Evolutionary conservation across 139 green algal genomes (phyloP), one percentile per base, ranked within the genome.

Genomic region (Limnomonas spitsbergensis): DNA sequence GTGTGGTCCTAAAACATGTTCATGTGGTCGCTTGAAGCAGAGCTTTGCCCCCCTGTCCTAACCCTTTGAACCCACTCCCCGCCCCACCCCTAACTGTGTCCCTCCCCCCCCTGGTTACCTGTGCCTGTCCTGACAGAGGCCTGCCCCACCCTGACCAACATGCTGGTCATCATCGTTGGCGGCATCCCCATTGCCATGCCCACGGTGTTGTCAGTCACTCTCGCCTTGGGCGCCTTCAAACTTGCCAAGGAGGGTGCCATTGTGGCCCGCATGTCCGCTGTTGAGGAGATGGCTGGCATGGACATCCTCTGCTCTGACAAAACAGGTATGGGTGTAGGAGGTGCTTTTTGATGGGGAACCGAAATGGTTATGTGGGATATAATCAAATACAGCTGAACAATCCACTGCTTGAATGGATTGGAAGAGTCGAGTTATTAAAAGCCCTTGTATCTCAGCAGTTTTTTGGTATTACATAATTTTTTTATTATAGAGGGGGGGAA

Each of bases 111-210:
- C 24, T 32, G 27, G 7, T 37, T 7, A 1, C 2, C 0, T 82
- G 81, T n/a, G n/a, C n/a, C n/a, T n/a, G n/a, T n/a, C n/a, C n/a
- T n/a, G n/a, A n/a, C 87, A 93, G 90, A 89, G 52, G 81, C 76
- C 39, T 95, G 92, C 85, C 89, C 92, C 47, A 94, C 90, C 0
- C 85, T 96, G 53, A 91, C 84, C 75, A 97, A 96, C 84, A 90
- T 96, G 80, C 88, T 98, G 32, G 92, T 96, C 31, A 90, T 97
- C 78, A 88, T 97, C 38, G 92, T 98, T 35, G 94, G 92, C 31
- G 93, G 91, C 72, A 95, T 98, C 69, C 94, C 94, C 66, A 97
- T 97, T 77, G 94, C 94, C 85, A 97, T 98, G 93, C 92, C 92
- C 53, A 97, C 91, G 29, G 94, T 98, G 68, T 80, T 97, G 73